Base-by-base conservation (phyloP, 2,329 filamentous ascomycete species). In the Daldinia sp. region DNA sequence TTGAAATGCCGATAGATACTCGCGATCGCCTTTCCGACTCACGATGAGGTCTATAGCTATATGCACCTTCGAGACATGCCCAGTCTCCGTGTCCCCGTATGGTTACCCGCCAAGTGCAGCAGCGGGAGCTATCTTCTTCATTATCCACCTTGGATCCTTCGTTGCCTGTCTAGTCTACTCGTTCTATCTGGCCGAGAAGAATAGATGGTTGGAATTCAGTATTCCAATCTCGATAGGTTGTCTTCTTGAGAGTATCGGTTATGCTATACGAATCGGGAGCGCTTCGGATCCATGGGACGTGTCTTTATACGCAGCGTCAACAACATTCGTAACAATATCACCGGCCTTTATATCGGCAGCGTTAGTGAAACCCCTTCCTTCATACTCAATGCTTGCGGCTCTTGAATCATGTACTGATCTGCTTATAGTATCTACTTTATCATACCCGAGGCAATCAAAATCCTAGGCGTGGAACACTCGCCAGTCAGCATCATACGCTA, bases 381-480 rank as follows among this genome's bases (percentile, higher is more conserved):
- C n/a, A 41, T 35, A 6, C 1, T 42, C 7, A 2, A 46, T 4
- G 37, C 41, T 28, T 6, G 18, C 7, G 3, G 10, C 23, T 26
- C 26, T 41, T 26, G 59, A 57, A 35, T 23, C 50, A 30, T 18
- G 28, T 50, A 35, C 62, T 75, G 55, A 73, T 41, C 46, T 37
- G 28, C 48, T 35, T 6, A 6, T 67, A 79, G 78, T 20, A 76
- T 79, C 26, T 78, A 78, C 63, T 66, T 74, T 35, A 73, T 65
- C 23, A 71, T 75, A 50, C 69, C 70, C 4, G 65, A 75, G 61
- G 73, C 75, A 15, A 68, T 79, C 26, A 63, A 61, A 12, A 67
- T 72, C 7, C 57, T 80, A 23, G 78, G 78, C 10, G 63, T 68
- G 7, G 75, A 78, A 48, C 75, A 78, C 65, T 75, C 78, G 13